Evolutionary conservation across 2,329 filamentous ascomycete genomes (phyloP).

Genomic region (Coleophoma cylindrospora): DNA sequence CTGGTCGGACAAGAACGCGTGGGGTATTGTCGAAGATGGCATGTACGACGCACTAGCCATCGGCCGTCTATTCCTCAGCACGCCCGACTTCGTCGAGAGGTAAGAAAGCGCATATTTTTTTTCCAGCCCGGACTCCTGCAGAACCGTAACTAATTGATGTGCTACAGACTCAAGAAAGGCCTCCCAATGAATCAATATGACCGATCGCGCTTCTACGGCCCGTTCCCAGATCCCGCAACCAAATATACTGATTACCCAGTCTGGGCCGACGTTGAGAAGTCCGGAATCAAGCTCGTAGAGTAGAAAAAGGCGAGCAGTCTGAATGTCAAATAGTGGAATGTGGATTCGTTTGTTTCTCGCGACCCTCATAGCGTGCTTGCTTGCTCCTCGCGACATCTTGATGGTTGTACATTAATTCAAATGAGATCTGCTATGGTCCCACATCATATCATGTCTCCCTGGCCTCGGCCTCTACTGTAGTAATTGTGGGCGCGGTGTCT

Average conservation of each 20-base stretch:
- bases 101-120: background rate
- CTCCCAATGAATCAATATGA: constrained; percentile 36
- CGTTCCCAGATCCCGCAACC: constrained; percentile 27
- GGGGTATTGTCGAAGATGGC: constrained; percentile 41
- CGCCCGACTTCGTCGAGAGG: constrained; percentile 40
- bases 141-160: background rate
- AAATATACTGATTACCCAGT: constrained; percentile 32
- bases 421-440: no score
- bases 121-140: background rate
- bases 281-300: constrained; percentile 4
- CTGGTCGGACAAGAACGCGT: constrained; percentile 44
- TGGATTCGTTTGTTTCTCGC: no score
- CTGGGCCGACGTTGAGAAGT: constrained; percentile 12
- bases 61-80: constrained; percentile 42
- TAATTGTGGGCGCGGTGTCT: background rate
- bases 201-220: constrained; percentile 37
- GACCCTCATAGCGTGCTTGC: no score
- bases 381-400: no score
- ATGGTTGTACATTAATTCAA: no score
- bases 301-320: no score
- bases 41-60: constrained; percentile 42
- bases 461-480: no score
- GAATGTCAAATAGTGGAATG: no score
- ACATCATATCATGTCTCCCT: no score
- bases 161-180: constrained; percentile 31